Evolutionary conservation across 805 yeast genomes (phyloP), one percentile per base, ranked within the genome.

Genomic region (Saccharomyces jurei): DNA sequence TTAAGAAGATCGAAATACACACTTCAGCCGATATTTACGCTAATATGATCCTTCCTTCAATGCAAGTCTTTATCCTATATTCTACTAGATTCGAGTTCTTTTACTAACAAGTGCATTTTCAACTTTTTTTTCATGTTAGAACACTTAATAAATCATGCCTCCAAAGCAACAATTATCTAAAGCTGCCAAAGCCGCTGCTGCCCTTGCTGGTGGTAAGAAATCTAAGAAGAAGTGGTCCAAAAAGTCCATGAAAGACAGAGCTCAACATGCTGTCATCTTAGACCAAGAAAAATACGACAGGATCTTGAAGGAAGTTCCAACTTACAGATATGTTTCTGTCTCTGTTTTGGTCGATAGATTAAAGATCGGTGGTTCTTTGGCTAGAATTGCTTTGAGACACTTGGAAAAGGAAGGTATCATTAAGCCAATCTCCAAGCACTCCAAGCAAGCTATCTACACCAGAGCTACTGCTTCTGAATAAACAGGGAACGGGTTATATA

Each of bases 171-270:
- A 92, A 86, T 91, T 89, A 80, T 87, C 97, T 75, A 92, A 92
- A 84, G 97, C 97, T 80, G 97, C 97, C 76, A 92, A 92, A 84
- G 97, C 97, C 76, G 97, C 98, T 75, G 98, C 98, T 83, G 98
- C 97, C 79, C 83, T 89, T 86, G 97, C 97, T 78, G 97, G 97
- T 87, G 96, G 97, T 86, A 91, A 91, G 88, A 90, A 92, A 77
- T 89, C 96, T 80, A 94, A 94, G 90, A 92, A 94, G 96, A 94
- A 94, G 96, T 94, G 98, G 99, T 88, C 96, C 87, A 91, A 92
- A 86, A 97, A 97, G 81, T 90, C 95, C 86, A 96, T 90, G 79
- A 94, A 95, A 91, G 99, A 94, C 82, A 92, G 88, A 96, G 98
- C 99, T 72, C 92, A 89, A 78, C 99, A 94, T 85, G 85, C 90